phyloP scores from a whole-genome alignment of 768 basidiomycete genomes.

The Leccinum rimulosum region DNA sequence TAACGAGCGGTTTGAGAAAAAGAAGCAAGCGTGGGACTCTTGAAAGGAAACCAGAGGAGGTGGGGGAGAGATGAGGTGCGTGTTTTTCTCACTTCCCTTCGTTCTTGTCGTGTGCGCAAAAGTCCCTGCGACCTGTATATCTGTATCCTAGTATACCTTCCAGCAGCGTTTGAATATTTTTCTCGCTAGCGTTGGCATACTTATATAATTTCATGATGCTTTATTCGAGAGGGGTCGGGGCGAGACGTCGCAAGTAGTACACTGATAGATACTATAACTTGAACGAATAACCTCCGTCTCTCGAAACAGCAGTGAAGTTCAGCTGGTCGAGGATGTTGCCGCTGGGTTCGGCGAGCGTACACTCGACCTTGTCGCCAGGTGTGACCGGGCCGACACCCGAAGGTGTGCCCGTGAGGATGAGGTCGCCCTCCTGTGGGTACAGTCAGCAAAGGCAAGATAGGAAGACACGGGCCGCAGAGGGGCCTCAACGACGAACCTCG shows the following conservation, averaged over 20 bases:
- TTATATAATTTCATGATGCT: conserved; percentile 11
- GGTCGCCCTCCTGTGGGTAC: conserved; percentile 71
- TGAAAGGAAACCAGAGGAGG: neutral
- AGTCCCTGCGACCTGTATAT: neutral
- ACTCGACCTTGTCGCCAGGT: conserved; percentile 78
- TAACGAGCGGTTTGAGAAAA: conserved; percentile 21
- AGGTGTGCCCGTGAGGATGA: conserved; percentile 92
- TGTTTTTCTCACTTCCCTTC: neutral
- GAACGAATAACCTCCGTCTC: conserved; percentile 72
- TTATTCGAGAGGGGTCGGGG: neutral
- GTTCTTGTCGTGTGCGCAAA: neutral
- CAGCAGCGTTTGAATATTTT: conserved; percentile 1
- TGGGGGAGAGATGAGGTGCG: neutral
- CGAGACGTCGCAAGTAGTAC: neutral
- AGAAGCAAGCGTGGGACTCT: conserved; percentile 17
- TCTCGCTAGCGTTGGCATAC: conserved; percentile 8
- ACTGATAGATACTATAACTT: conserved; percentile 16
- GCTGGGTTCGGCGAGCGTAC: conserved; percentile 54
- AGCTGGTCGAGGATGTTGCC: conserved; percentile 61
- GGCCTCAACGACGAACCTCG: conserved; percentile 52
- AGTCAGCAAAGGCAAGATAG: neutral
- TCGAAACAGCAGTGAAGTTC: conserved; percentile 59
- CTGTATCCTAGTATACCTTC: conserved; percentile 21
- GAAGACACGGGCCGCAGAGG: neutral
- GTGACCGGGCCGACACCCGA: conserved; percentile 80